phyloP scores from a whole-genome alignment of 2,329 filamentous ascomycete species.

The Plectosphaerella plurivora region DNA sequence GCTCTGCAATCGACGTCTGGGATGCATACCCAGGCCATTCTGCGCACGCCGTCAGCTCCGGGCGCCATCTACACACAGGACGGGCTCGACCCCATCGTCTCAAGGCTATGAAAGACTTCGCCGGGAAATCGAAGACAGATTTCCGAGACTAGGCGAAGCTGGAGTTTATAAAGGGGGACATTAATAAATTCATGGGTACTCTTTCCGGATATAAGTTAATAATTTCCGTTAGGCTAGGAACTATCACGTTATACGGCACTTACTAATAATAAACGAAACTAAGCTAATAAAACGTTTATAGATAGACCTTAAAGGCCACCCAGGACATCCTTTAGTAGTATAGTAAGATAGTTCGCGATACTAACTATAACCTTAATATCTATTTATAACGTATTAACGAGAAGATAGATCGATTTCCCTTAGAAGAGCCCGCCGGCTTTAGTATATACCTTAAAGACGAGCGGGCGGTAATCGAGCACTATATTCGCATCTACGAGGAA shows the following conservation, averaged over 20 bases:
- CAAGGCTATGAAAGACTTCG: conserved; percentile 27
- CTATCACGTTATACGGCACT: conserved; percentile 27
- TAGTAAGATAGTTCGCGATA: conserved; percentile 32
- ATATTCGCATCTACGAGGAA: conserved; percentile 32
- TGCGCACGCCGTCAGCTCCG: no score
- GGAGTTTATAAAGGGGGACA: conserved; percentile 33
- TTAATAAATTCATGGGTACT: conserved; percentile 33
- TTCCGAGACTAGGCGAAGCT: conserved; percentile 33
- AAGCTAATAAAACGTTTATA: conserved; percentile 11
- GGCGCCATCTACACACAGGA: no score
- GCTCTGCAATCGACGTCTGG: no score
- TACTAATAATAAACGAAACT: conserved; percentile 5
- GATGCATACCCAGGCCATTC: no score
- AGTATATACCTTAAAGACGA: conserved; percentile 28
- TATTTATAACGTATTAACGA: conserved; percentile 29
- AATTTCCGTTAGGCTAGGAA: conserved; percentile 29
- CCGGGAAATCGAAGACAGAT: conserved; percentile 23
- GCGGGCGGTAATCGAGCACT: conserved; percentile 29
- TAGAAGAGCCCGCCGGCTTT: conserved; percentile 12
- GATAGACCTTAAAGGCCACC: conserved; percentile 24
- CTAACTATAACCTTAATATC: conserved; percentile 25
- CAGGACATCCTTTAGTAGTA: conserved; percentile 27
- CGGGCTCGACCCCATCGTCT: no score
- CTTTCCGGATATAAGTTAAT: conserved; percentile 32
- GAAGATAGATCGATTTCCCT: conserved; percentile 18